Evolutionary conservation across 1,284 basidiomycete species (phyloP), one percentile per base, ranked within the genome.

Genomic region (Trametes hirsuta): DNA sequence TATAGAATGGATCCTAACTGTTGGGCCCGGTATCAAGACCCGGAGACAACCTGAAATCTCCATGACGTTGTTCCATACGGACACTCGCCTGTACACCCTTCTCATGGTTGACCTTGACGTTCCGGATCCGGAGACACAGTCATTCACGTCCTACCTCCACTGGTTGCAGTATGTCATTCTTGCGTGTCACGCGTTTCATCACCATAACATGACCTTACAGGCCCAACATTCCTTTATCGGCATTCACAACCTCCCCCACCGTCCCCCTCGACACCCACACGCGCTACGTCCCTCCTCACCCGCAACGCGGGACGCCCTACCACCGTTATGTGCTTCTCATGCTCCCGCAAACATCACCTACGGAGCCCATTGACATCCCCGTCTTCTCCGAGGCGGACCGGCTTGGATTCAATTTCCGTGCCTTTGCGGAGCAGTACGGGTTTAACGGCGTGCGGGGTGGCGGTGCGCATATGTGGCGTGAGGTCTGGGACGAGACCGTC

Each of bases 31-130:
- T 50, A 22, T 25, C 41, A 59, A 90, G 87, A 94, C 92, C 0
- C 67, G 84, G 8, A 73, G 80, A 50, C 81, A 81, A 5, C 91
- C 93, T 1, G 77, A 75, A 56, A 67, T 96, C 8, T 85, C 85
- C 63, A 87, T 85, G 5, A 91, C 88, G 46, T 86, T 89, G 1
- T 96, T 89, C 79, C 92, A 93, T 73, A 78, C 84, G 0, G 93
- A 97, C 53, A 83, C 84, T 14, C 84, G 90, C 49, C 75, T 90
- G n/a, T 98, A 97, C 75, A 97, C 96, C 0, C 76, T 98, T 61
- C 75, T 97, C 35, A 85, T 98, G 73, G 79, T 98, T 48, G 95
- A 98, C 74, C 87, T 91, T 55, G 96, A 98, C 75, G 84, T 91
- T 15, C 96, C 95, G 9, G 81, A 93, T 67, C 84, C 86, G 62